Evolutionary conservation across 2,329 filamentous ascomycete species (phyloP).

Genomic region (Diaporthe ilicicola): DNA sequence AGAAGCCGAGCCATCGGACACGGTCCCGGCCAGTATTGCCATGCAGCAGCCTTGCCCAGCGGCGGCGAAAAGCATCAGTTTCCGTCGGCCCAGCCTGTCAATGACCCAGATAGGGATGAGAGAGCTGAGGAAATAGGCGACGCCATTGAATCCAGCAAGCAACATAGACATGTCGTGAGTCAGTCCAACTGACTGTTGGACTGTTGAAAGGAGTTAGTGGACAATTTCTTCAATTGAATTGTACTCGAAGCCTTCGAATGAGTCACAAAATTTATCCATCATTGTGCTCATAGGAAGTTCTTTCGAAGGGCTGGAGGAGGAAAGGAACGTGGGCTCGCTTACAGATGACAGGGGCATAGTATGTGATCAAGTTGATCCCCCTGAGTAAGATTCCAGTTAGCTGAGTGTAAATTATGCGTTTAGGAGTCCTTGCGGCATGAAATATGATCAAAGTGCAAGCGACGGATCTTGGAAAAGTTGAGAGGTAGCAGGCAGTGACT

Average conservation of each 20-base stretch:
- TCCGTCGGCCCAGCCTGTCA: constrained; percentile 64
- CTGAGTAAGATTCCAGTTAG: constrained; percentile 33
- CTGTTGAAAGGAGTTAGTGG: constrained; percentile 37
- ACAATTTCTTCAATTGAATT: too few relatives aligned
- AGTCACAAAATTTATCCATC: constrained; percentile 37
- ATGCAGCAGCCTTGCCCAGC: constrained; percentile 38
- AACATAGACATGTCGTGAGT: constrained; percentile 64
- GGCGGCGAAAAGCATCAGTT: constrained; percentile 39
- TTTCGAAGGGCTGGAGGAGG: background rate
- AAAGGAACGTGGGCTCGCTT: background rate
- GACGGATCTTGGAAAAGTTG: background rate
- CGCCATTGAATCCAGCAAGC: constrained; percentile 61
- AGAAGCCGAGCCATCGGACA: constrained; percentile 36
- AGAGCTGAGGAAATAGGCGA: constrained; percentile 62
- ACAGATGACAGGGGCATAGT: constrained; percentile 38
- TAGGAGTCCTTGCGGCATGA: too few relatives aligned
- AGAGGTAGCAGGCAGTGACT: background rate
- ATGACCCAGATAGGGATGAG: constrained; percentile 69
- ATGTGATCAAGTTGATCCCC: constrained; percentile 42
- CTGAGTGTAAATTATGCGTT: constrained; percentile 40
- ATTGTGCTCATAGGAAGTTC: background rate
- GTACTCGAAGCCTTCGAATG: constrained; percentile 34
- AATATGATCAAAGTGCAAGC: background rate
- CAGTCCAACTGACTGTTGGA: constrained; percentile 53
- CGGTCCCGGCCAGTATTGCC: constrained; percentile 39